Evolutionary conservation across 2,329 filamentous ascomycete species (phyloP).

Genomic region (Diaporthe eres): DNA sequence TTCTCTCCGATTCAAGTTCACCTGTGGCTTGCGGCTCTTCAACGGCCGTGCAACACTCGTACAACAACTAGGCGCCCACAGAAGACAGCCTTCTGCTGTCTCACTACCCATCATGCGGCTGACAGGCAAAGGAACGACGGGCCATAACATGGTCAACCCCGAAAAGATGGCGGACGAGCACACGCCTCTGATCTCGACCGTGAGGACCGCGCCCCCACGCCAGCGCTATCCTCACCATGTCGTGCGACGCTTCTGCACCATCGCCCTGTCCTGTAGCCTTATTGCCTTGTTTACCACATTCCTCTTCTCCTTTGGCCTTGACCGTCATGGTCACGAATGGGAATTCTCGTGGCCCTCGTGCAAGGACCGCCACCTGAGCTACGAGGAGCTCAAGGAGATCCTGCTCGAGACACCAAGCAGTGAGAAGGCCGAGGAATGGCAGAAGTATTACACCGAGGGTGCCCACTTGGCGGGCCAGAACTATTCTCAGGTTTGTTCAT

Average conservation of each 20-base stretch:
- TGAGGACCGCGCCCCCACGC: constrained; percentile 67
- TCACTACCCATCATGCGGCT: constrained; percentile 23
- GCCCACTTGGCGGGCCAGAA: constrained; percentile 85
- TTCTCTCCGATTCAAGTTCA: background rate
- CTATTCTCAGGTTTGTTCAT: constrained; percentile 71
- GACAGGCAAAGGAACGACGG: constrained; percentile 26
- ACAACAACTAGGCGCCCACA: background rate
- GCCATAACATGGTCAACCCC: constrained; percentile 41
- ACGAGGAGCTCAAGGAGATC: constrained; percentile 68
- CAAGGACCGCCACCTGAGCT: constrained; percentile 53
- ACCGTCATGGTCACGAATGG: constrained; percentile 49
- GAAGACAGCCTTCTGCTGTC: background rate
- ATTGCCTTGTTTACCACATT: constrained; percentile 64
- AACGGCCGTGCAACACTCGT: constrained; percentile 3
- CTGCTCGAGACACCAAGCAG: constrained; percentile 71
- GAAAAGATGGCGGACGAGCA: constrained; percentile 66
- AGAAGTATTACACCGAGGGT: constrained; percentile 82
- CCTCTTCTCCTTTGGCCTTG: constrained; percentile 56
- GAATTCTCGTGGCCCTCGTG: constrained; percentile 48
- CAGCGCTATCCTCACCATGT: constrained; percentile 72
- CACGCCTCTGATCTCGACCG: constrained; percentile 77
- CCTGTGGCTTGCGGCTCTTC: constrained; percentile 4
- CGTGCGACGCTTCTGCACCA: constrained; percentile 76
- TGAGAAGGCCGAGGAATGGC: constrained; percentile 77
- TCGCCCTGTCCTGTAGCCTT: constrained; percentile 69